Evolutionary conservation across 345 rosid genomes (phyloP).

Genomic region (Euphorbia pulcherrima): DNA sequence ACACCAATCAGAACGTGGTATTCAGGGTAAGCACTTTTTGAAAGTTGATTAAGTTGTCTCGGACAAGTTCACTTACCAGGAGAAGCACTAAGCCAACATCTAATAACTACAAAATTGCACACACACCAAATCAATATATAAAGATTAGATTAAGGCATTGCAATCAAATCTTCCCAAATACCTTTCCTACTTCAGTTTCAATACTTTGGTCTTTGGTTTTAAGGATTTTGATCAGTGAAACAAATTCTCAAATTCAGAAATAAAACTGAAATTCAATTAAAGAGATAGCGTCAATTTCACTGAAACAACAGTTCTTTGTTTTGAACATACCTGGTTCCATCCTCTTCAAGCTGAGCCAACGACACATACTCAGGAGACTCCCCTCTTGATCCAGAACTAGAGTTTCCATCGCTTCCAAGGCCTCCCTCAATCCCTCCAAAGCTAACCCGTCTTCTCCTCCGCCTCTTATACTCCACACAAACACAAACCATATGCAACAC

Average conservation of each 20-base stretch:
- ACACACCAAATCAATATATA: not conserved
- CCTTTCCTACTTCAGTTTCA: not conserved
- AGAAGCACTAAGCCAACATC: too few species aligned
- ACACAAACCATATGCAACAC: slow-evolving; percentile 83
- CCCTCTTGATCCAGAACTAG: slow-evolving; percentile 44
- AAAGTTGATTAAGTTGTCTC: too few species aligned
- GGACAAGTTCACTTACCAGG: too few species aligned
- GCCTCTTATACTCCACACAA: slow-evolving; percentile 68
- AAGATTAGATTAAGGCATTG: not conserved
- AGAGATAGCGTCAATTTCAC: not conserved
- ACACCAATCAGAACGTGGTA: too few species aligned
- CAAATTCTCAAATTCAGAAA: not conserved
- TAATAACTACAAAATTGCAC: too few species aligned
- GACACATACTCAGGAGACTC: slow-evolving; percentile 58
- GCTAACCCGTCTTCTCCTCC: slow-evolving; percentile 42
- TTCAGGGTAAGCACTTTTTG: too few species aligned
- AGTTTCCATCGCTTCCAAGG: slow-evolving; percentile 39
- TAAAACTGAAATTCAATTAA: too few species aligned
- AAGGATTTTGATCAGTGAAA: not conserved
- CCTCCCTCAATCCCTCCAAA: slow-evolving; percentile 28
- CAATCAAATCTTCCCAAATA: not conserved
- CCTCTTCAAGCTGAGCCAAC: slow-evolving; percentile 58
- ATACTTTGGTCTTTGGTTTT: too few species aligned
- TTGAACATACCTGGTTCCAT: slow-evolving; percentile 49
- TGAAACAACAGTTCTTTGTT: too few species aligned